Base-by-base conservation (phyloP, 208 protist species). In the Leishmania aethiopica region DNA sequence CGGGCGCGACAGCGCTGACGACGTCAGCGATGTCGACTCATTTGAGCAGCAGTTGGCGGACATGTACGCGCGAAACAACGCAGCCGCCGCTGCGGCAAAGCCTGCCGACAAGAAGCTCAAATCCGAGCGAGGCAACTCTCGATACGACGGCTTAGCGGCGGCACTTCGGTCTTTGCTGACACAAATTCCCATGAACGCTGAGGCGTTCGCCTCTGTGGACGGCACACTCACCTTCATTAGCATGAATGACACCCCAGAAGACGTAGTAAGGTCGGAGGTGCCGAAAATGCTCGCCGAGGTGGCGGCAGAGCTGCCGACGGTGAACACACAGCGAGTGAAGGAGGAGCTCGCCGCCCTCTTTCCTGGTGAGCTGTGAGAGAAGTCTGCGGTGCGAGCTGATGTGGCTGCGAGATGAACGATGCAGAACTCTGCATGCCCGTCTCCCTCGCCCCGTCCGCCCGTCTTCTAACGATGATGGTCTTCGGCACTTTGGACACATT, bases 161-260 rank as follows among this genome's bases (percentile, higher is more conserved):
- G 88, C 91, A 5, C 64, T 97, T 32, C 81, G 87, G 53, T 76
- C 84, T 13, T n/a, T 94, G 37, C 53, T 93, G 0, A 59, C 78
- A 42, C 60, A 74, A 6, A 67, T 95, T 11, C 88, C 91, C 3
- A 86, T 84, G 81, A 75, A 84, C 19, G 81, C 90, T 0, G 88
- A 89, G 32, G 84, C 86, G 35, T 91, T 89, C 40, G 90, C 89
- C 4, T 84, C 86, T 3, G 90, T 97, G 17, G 77, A 91, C 57
- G 93, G 93, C 42, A 95, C 92, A 45, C 70, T 97, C 15, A 86
- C 89, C 37, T 96, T 95, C 59, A 66, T 96, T 37, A 57, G 78
- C 17, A 87, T 86, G 45, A 84, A 91, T 15, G 64, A 84, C 53
- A 93, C 94, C 0, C 88, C 90, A 5, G 57, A 84, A 11, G 86